phyloP scores from a whole-genome alignment of 139 green algal genomes.

The Raphidocelis subcapitata region DNA sequence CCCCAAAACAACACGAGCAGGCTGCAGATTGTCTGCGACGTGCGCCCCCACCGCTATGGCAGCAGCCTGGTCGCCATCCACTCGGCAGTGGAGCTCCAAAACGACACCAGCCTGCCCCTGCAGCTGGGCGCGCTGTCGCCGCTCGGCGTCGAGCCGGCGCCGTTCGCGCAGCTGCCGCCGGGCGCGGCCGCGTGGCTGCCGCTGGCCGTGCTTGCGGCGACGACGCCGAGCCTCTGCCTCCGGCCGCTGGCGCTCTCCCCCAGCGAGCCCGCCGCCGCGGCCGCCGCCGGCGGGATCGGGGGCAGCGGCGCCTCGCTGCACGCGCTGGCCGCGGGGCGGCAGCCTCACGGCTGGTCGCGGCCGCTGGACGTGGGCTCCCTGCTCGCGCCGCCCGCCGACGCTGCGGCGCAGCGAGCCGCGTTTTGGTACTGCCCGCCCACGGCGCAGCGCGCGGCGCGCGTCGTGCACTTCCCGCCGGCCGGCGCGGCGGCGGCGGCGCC shows the following conservation, averaged over 20 bases:
- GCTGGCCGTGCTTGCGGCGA: constrained; percentile 14
- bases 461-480: background rate
- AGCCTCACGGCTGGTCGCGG: background rate
- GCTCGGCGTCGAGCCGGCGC: constrained; percentile 12
- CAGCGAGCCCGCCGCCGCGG: too few relatives aligned
- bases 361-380: too few relatives aligned
- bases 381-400: too few relatives aligned
- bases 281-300: too few relatives aligned
- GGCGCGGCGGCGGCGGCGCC: background rate
- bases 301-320: background rate
- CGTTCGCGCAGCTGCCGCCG: constrained; percentile 35
- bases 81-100: constrained; percentile 49
- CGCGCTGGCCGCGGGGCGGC: background rate
- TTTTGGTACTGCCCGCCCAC: too few relatives aligned
- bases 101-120: constrained; percentile 40
- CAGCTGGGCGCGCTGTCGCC: constrained; percentile 32
- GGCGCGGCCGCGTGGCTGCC: constrained; percentile 48
- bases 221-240: constrained; percentile 34
- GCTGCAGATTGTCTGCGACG: constrained; percentile 46
- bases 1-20: too few relatives aligned
- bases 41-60: constrained; percentile 32
- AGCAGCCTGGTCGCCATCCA: constrained; percentile 44
- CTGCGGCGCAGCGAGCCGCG: too few relatives aligned
- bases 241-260: constrained; percentile 18
- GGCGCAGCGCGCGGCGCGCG: too few relatives aligned